These are phyloP conservation scores for Ogataea trehaloabstinens DNA, from an alignment of 805 yeast species.

Conservation along the genomic window DNA sequence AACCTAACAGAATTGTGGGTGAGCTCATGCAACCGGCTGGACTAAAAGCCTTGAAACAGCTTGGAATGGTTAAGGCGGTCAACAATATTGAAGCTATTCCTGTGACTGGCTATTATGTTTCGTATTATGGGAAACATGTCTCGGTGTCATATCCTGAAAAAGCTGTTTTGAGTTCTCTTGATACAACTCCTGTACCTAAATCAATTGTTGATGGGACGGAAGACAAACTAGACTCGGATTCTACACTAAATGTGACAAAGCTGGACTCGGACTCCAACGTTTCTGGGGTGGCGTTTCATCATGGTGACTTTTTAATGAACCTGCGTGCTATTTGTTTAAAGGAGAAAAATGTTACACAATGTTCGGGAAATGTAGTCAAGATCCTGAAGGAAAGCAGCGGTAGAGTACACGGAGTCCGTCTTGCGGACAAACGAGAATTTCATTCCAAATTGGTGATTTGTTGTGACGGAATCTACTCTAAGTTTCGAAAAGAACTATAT, in stretches of 20 bases:
- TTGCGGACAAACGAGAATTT: constrained; percentile 45
- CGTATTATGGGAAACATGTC: constrained; percentile 57
- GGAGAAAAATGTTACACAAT: constrained; percentile 71
- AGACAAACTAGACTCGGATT: constrained; percentile 44
- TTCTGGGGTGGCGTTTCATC: constrained; percentile 87
- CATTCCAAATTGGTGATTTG: constrained; percentile 66
- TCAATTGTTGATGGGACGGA: constrained; percentile 61
- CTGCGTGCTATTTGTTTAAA: constrained; percentile 65
- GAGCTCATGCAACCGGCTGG: constrained; percentile 98
- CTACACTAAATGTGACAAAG: constrained; percentile 45
- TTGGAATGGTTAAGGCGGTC: constrained; percentile 78
- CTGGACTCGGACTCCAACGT: constrained; percentile 60
- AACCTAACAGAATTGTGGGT: constrained; percentile 96
- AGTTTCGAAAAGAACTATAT: constrained; percentile 74
- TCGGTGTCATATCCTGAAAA: constrained; percentile 72
- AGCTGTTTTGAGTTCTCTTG: constrained; percentile 42
- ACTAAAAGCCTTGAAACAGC: constrained; percentile 71
- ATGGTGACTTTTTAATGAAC: constrained; percentile 81
- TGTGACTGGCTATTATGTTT: constrained; percentile 78
- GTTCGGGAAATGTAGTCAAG: constrained; percentile 81
- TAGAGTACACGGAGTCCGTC: constrained; percentile 71
- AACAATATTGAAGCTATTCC: constrained; percentile 75
- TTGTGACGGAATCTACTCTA: constrained; percentile 94
- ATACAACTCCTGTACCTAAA: constrained; percentile 46
- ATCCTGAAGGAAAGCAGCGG: constrained; percentile 51